These are phyloP conservation scores for Fusarium buharicum DNA, from an alignment of 2,329 filamentous ascomycete genomes.

Conservation along the genomic window DNA sequence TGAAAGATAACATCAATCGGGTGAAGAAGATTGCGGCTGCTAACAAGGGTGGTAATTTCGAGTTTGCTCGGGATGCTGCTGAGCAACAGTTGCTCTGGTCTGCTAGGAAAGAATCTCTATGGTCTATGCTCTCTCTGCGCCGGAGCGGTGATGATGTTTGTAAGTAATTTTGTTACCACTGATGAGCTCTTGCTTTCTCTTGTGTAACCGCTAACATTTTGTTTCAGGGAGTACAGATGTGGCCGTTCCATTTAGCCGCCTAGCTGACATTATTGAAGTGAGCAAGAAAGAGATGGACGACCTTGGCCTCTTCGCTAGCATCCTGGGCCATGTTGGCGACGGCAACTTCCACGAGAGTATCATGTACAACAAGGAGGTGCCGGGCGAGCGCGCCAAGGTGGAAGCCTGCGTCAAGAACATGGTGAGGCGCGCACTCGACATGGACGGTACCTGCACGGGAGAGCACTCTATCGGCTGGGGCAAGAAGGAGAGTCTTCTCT, in stretches of 20 bases:
- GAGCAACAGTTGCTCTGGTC: conserved; percentile 84
- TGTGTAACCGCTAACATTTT: background rate
- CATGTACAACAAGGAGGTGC: conserved; percentile 80
- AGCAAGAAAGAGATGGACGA: conserved; percentile 91
- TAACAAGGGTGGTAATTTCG: conserved; percentile 74
- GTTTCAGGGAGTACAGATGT: conserved; percentile 79
- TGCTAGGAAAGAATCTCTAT: conserved; percentile 83
- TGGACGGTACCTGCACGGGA: conserved; percentile 93
- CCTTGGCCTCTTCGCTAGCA: conserved; percentile 85
- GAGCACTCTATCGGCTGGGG: conserved; percentile 88
- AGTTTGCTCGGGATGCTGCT: conserved; percentile 76
- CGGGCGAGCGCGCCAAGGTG: conserved; percentile 77
- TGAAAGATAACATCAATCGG: conserved; percentile 77
- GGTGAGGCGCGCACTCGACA: conserved; percentile 88
- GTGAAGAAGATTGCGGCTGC: conserved; percentile 74
- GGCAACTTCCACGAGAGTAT: conserved; percentile 96
- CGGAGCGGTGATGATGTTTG: conserved; percentile 74
- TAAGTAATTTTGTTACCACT: conserved; percentile 48
- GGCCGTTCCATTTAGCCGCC: conserved; percentile 79
- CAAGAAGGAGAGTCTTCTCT: conserved; percentile 82
- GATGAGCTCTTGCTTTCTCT: background rate
- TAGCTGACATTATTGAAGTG: conserved; percentile 80
- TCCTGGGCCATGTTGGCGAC: conserved; percentile 90
- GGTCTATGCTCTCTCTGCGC: conserved; percentile 79
- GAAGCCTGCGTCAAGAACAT: conserved; percentile 87